These are phyloP conservation scores for Planoprotostelium fungivorum DNA, from an alignment of 78 protist species.

Conservation along the genomic window DNA sequence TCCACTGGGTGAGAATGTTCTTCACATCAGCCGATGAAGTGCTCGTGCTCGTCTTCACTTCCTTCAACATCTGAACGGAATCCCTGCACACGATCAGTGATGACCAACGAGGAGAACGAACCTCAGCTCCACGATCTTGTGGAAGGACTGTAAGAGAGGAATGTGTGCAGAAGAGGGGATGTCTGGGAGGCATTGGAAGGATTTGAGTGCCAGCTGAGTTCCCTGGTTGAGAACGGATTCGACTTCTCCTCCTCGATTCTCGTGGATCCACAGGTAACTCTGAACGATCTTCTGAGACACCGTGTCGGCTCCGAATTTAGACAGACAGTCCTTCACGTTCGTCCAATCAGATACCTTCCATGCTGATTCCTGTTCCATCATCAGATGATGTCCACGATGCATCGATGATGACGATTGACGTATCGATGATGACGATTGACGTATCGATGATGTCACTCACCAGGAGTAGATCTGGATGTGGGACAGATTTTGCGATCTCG, in stretches of 20 bases:
- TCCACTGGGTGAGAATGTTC: slow-evolving; percentile 62
- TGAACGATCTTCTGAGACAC: slow-evolving; percentile 41
- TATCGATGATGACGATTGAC: not conserved
- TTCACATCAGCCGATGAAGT: slow-evolving; percentile 48
- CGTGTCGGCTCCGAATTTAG: slow-evolving; percentile 33
- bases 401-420: slow-evolving; percentile 8
- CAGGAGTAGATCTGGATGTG: slow-evolving; percentile 4
- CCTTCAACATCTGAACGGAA: slow-evolving; percentile 34
- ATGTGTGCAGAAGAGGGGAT: slow-evolving; percentile 24
- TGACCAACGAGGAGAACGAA: not conserved
- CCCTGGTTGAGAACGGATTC: slow-evolving; percentile 31
- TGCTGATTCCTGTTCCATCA: slow-evolving; percentile 48
- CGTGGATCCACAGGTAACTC: slow-evolving; percentile 33
- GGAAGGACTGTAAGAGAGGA: slow-evolving; percentile 39
- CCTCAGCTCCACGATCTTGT: slow-evolving; percentile 54
- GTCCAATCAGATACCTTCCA: slow-evolving; percentile 73
- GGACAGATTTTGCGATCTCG: slow-evolving; percentile 28
- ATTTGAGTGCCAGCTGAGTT: slow-evolving; percentile 17
- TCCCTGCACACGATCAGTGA: slow-evolving; percentile 7
- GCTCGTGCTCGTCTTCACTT: slow-evolving; percentile 18
- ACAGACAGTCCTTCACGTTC: slow-evolving; percentile 16
- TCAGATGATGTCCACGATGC: too few relatives aligned
- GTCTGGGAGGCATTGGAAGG: slow-evolving; percentile 11
- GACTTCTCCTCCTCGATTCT: slow-evolving; percentile 24
- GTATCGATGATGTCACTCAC: not conserved